Percentiles rank a stretch among this genome's conserved stretches.
Evolutionary conservation across 2,329 filamentous ascomycete species (phyloP).

Genomic region (Penicillium sp.): DNA sequence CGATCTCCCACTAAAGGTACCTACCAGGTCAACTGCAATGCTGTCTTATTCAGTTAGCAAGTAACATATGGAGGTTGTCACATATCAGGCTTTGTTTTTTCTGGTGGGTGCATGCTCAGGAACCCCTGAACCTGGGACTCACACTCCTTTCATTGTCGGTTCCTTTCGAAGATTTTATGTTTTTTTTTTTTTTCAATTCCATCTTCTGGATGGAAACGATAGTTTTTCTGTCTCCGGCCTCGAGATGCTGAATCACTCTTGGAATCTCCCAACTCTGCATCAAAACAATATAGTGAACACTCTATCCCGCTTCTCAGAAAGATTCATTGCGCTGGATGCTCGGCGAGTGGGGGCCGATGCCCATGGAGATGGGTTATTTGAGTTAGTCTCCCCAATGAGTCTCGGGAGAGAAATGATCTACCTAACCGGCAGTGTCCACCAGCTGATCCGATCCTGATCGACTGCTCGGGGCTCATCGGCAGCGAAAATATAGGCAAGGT

Average conservation of each 20-base stretch:
- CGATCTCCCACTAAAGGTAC: background rate
- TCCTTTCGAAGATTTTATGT: no score
- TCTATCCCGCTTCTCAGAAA: background rate
- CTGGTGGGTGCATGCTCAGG: background rate
- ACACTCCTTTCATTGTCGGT: no score
- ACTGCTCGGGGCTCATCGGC: background rate
- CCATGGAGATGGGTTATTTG: background rate
- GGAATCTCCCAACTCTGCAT: no score
- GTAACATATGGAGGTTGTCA: background rate
- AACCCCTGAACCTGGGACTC: background rate
- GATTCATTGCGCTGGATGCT: background rate
- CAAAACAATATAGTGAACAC: no score
- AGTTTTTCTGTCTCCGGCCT: no score
- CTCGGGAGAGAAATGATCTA: background rate
- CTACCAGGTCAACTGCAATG: background rate
- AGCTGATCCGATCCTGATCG: background rate
- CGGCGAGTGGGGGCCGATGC: background rate
- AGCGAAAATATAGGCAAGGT: background rate
- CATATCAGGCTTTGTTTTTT: background rate
- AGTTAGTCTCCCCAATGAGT: background rate
- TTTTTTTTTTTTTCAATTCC: no score
- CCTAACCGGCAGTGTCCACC: background rate
- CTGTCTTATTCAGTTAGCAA: background rate
- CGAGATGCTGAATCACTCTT: no score
- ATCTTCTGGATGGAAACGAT: no score